phyloP scores from a whole-genome alignment of 2,329 filamentous ascomycete genomes.

The Sphaerostilbella broomeana region DNA sequence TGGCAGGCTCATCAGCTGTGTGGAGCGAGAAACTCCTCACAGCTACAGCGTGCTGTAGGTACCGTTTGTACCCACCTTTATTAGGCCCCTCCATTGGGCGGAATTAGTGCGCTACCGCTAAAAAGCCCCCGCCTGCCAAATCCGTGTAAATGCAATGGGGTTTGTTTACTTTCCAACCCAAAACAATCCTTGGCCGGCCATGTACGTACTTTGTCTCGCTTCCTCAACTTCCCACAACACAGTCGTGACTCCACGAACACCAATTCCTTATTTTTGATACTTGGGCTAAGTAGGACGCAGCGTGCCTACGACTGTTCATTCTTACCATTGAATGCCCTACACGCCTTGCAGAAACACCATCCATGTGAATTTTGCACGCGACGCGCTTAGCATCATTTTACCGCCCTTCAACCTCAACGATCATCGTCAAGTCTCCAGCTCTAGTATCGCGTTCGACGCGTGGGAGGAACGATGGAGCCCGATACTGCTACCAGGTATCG shows the following conservation, averaged over 20 bases:
- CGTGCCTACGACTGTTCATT: neutral
- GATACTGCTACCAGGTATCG: conserved; percentile 37
- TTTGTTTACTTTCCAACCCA: conserved; percentile 13
- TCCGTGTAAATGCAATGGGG: conserved; percentile 1
- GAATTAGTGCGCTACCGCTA: no score
- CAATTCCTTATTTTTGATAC: neutral
- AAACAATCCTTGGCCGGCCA: conserved; percentile 2
- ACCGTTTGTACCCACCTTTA: no score
- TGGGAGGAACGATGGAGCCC: conserved; percentile 34
- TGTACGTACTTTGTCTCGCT: conserved; percentile 3
- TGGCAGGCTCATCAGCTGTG: no score
- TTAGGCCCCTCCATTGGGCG: no score
- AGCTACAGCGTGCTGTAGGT: no score
- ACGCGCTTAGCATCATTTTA: conserved; percentile 15
- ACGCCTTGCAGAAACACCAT: conserved; percentile 5
- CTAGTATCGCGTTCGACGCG: conserved; percentile 20
- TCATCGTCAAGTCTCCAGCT: conserved; percentile 17
- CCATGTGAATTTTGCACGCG: neutral
- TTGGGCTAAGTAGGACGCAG: neutral
- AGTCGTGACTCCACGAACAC: conserved; percentile 4
- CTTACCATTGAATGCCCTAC: neutral
- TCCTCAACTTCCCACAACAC: conserved; percentile 6
- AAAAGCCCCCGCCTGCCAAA: conserved; percentile 4
- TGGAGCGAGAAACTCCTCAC: no score
- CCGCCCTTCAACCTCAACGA: conserved; percentile 11